Conservation (phyloP, 768 basidiomycete species). For the Psilocybe subaeruginosa region DNA sequence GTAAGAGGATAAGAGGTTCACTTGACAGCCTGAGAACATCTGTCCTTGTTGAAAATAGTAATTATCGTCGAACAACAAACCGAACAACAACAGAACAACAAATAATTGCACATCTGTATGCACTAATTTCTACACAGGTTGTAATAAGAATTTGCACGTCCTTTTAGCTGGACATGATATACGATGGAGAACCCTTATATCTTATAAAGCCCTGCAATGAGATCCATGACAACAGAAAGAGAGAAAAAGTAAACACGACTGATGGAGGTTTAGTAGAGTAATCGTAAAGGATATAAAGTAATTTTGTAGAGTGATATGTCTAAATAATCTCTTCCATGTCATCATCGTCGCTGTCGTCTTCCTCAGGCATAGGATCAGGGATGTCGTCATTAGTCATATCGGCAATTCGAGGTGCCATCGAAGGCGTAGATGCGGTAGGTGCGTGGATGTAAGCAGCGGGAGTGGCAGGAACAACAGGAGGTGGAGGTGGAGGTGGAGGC, state of each 20-base stretch:
- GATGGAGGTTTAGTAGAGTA: not conserved
- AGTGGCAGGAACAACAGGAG: conserved; percentile 2
- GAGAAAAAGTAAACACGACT: not conserved
- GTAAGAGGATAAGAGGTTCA: not conserved
- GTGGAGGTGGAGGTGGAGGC: not conserved
- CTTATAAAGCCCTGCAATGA: not conserved
- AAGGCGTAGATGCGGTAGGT: conserved; percentile 5
- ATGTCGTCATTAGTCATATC: conserved; percentile 8
- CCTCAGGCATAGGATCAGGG: conserved; percentile 23
- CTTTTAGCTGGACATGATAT: not conserved
- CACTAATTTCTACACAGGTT: too few relatives aligned
- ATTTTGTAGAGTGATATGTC: conserved; percentile 2
- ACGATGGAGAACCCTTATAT: not conserved
- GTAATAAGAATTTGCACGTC: too few relatives aligned
- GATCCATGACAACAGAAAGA: not conserved
- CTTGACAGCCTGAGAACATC: too few relatives aligned
- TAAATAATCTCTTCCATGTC: conserved; percentile 51
- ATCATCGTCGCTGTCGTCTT: conserved; percentile 37
- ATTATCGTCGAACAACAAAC: too few relatives aligned
- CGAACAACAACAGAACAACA: too few relatives aligned
- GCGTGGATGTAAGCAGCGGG: conserved; percentile 1
- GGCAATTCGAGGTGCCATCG: conserved; percentile 2
- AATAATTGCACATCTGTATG: too few relatives aligned
- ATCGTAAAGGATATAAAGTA: conserved; percentile 1
- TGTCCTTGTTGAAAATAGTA: too few relatives aligned